A percentile compares a stretch with the other conserved stretches of the same genome.
Conservation (phyloP, 371 early-diverging fungal species). For the Entomophthora muscae region DNA sequence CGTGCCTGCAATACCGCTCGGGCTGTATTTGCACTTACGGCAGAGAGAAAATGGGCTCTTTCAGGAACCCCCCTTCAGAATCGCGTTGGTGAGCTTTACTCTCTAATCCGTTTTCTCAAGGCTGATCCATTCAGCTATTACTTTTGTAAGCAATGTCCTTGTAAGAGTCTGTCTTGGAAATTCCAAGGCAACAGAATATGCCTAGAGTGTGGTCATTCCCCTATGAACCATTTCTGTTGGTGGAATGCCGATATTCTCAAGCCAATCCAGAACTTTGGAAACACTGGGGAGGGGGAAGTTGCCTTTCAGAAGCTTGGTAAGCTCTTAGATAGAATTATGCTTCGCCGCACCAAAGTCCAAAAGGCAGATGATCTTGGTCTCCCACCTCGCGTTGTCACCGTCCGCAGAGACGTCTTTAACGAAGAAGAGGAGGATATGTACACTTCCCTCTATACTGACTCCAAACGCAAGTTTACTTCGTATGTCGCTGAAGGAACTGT, state of each 20-base stretch:
- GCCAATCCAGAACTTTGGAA: slow-evolving; percentile 72
- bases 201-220: slow-evolving; percentile 54
- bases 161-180: slow-evolving; percentile 64
- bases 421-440: slow-evolving; percentile 92
- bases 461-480: slow-evolving; percentile 59
- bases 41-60: slow-evolving; percentile 68
- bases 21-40: slow-evolving; percentile 63
- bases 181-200: slow-evolving; percentile 43
- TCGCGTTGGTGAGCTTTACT: slow-evolving; percentile 91
- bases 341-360: slow-evolving; percentile 83
- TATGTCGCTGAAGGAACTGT: slow-evolving; percentile 77
- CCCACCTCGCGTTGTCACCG: slow-evolving; percentile 68
- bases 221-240: slow-evolving; percentile 79
- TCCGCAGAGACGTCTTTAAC: slow-evolving; percentile 69
- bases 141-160: slow-evolving; percentile 72
- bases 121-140: slow-evolving; percentile 40
- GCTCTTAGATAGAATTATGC: slow-evolving; percentile 79
- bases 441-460: slow-evolving; percentile 58
- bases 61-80: slow-evolving; percentile 98
- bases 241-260: slow-evolving; percentile 91
- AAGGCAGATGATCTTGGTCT: slow-evolving; percentile 82
- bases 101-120: slow-evolving; percentile 72
- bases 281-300: slow-evolving; percentile 37
- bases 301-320: slow-evolving; percentile 60
- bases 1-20: slow-evolving; percentile 74